Percentiles rank a stretch among this genome's conserved stretches.
phyloP scores from a whole-genome alignment of 371 early-diverging fungal species.

The Apophysomyces trapeziformis region DNA sequence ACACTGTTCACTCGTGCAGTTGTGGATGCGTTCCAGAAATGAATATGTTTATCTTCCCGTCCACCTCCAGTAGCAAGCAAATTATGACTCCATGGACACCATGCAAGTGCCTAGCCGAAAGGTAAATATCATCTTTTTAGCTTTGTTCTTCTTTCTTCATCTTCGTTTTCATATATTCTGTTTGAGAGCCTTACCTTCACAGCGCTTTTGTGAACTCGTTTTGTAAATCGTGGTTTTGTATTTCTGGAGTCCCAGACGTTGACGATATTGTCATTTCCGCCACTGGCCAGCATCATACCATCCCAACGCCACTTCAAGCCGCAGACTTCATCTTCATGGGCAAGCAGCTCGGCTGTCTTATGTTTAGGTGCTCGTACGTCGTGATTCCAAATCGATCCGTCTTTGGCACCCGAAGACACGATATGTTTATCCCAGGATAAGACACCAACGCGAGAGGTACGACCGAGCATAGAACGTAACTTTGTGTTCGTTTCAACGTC shows the following conservation, averaged over 20 bases:
- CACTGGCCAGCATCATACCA: conserved; percentile 89
- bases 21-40: conserved; percentile 94
- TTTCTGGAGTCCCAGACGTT: conserved; percentile 93
- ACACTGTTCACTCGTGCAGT: conserved; percentile 69
- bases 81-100: conserved; percentile 98
- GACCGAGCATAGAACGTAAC: conserved; percentile 79
- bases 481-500: conserved; percentile 73
- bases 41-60: conserved; percentile 87
- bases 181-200: conserved; percentile 71
- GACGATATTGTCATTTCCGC: conserved; percentile 97
- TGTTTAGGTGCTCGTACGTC: conserved; percentile 89
- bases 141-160: background rate
- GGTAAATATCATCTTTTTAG: background rate
- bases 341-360: conserved; percentile 66
- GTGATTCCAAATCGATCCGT: conserved; percentile 92
- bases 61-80: conserved; percentile 98
- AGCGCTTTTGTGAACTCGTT: conserved; percentile 83
- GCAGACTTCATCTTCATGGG: conserved; percentile 89
- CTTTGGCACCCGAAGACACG: conserved; percentile 85
- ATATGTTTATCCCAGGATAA: conserved; percentile 88
- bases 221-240: conserved; percentile 67
- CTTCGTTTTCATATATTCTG: too few relatives aligned
- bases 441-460: conserved; percentile 78
- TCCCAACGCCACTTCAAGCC: conserved; percentile 94
- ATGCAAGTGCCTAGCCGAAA: conserved; percentile 86